A percentile compares a stretch with the other conserved stretches of the same genome.
These are phyloP conservation scores for Petunia axillaris DNA, from an alignment of 257 asterid genomes.

Conservation along the genomic window DNA sequence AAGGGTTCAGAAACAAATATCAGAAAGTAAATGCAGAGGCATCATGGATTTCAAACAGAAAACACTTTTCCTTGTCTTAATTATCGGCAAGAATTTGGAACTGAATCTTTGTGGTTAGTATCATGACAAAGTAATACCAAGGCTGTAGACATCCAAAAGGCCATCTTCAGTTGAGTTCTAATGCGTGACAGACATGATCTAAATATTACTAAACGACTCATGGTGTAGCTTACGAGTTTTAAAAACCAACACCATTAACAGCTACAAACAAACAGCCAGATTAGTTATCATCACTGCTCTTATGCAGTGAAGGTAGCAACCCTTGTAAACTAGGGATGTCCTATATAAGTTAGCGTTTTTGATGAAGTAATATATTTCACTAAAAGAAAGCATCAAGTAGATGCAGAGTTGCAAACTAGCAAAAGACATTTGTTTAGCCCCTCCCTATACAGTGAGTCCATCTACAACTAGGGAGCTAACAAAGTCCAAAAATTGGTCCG, in stretches of 20 bases:
- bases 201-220: neutral
- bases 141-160: neutral
- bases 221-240: neutral
- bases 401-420: too few species aligned
- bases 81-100: neutral
- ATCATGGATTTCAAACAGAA: neutral
- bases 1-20: neutral
- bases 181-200: neutral
- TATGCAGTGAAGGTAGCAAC: neutral
- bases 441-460: too few species aligned
- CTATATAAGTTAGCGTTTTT: neutral
- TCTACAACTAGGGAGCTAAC: too few species aligned
- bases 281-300: neutral
- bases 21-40: slow-evolving; percentile 3
- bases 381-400: too few species aligned
- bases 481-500: too few species aligned
- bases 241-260: neutral
- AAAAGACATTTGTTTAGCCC: too few species aligned
- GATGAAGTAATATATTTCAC: too few species aligned
- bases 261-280: neutral
- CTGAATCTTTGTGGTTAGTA: neutral
- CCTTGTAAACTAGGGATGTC: neutral
- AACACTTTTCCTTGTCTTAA: neutral
- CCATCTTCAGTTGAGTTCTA: neutral
- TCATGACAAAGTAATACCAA: slow-evolving; percentile 19